These are phyloP conservation scores for Cyberlindnera amylophila DNA, from an alignment of 805 yeast species.

Conservation along the genomic window DNA sequence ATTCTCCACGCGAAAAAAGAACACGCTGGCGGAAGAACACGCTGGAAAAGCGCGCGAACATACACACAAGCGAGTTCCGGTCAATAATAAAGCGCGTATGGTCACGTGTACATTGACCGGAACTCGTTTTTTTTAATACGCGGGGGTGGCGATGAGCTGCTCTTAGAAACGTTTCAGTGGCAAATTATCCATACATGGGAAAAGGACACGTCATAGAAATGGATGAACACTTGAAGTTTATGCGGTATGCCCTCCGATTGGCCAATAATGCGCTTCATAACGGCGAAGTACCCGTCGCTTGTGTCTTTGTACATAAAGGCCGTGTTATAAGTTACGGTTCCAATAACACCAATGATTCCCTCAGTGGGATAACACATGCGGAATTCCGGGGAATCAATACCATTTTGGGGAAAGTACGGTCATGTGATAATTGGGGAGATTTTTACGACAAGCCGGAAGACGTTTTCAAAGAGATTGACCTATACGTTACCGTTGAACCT, in stretches of 20 bases:
- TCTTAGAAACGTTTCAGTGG: no score
- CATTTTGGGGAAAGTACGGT: slow-evolving; percentile 36
- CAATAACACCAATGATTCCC: slow-evolving; percentile 80
- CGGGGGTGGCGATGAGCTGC: no score
- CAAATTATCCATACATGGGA: no score
- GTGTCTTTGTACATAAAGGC: slow-evolving; percentile 57
- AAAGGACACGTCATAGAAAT: neutral
- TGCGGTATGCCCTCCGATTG: slow-evolving; percentile 49
- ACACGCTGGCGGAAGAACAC: slow-evolving; percentile 17
- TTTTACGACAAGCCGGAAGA: slow-evolving; percentile 25
- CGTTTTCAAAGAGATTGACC: slow-evolving; percentile 51
- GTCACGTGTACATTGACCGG: no score
- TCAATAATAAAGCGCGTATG: no score
- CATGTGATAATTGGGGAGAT: slow-evolving; percentile 13
- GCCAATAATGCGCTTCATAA: slow-evolving; percentile 61
- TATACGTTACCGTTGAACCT: slow-evolving; percentile 96
- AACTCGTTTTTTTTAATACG: no score
- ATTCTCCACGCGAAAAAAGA: slow-evolving; percentile 6
- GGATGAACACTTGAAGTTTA: slow-evolving; percentile 31
- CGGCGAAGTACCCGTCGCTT: slow-evolving; percentile 86
- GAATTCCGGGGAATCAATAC: slow-evolving; percentile 77
- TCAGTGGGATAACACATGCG: slow-evolving; percentile 90
- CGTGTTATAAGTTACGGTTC: slow-evolving; percentile 69
- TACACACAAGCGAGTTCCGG: neutral
- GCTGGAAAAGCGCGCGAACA: neutral